phyloP scores from a whole-genome alignment of 495 filamentous ascomycete species.

The Talaromyces thailandensis region DNA sequence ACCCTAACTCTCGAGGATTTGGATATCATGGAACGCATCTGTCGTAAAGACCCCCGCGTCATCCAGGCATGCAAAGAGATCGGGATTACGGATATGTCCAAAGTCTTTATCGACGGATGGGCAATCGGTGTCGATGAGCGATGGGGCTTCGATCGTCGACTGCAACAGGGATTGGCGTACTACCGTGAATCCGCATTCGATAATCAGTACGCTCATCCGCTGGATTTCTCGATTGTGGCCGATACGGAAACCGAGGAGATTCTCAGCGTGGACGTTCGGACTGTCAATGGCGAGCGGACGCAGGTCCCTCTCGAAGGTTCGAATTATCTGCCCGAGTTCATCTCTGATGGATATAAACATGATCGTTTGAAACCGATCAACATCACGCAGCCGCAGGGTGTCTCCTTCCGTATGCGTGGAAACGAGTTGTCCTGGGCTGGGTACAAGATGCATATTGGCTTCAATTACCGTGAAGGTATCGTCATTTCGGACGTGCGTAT shows the following conservation, averaged over 20 bases:
- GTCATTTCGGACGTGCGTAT: constrained; percentile 53
- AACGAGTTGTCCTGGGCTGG: constrained; percentile 31
- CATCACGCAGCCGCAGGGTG: constrained; percentile 30
- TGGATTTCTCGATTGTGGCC: constrained; percentile 26
- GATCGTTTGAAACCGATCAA: constrained; percentile 31
- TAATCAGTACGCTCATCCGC: constrained; percentile 32
- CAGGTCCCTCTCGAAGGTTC: constrained; percentile 45
- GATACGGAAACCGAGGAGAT: constrained; percentile 86
- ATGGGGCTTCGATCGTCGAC: constrained; percentile 28
- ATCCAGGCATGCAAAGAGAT: constrained; percentile 79
- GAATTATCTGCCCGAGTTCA: constrained; percentile 39
- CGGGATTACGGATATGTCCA: constrained; percentile 79
- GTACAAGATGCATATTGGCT: constrained; percentile 49
- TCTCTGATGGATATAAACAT: constrained; percentile 24
- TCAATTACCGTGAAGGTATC: constrained; percentile 63
- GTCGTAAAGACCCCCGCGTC: constrained; percentile 66
- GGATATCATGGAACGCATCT: constrained; percentile 68
- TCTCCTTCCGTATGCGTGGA: constrained; percentile 30
- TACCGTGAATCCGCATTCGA: constrained; percentile 39
- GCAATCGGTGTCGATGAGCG: constrained; percentile 31
- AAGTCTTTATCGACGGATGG: constrained; percentile 66
- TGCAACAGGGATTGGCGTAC: constrained; percentile 32
- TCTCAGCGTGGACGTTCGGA: constrained; percentile 82
- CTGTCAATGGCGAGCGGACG: constrained; percentile 61
- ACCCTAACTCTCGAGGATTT: constrained; percentile 86